Percentiles rank a stretch among this genome's conserved stretches.
phyloP scores from a whole-genome alignment of 352 stramenopile genomes.

The Globisporangium nunn region DNA sequence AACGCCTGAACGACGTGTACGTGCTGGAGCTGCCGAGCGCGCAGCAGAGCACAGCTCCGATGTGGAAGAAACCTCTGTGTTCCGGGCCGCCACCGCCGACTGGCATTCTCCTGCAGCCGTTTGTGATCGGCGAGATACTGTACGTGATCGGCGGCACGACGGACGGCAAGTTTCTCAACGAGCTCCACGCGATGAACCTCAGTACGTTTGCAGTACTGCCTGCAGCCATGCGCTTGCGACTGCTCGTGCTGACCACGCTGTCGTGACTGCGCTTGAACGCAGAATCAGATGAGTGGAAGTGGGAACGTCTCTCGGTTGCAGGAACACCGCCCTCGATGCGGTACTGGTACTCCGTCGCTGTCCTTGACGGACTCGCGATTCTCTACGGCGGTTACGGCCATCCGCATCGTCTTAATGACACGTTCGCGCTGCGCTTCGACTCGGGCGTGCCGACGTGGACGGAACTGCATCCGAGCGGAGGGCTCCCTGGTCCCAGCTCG shows the following conservation, averaged over 20 bases:
- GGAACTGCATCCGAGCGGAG: slow-evolving; percentile 30
- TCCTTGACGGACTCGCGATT: slow-evolving; percentile 35
- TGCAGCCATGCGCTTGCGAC: neutral
- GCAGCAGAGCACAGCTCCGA: slow-evolving; percentile 2
- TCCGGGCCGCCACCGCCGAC: slow-evolving; percentile 26
- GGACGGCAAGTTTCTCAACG: slow-evolving; percentile 52
- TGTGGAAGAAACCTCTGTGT: slow-evolving; percentile 28
- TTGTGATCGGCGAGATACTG: slow-evolving; percentile 35
- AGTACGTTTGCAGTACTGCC: slow-evolving; percentile 21
- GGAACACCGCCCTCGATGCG: slow-evolving; percentile 47
- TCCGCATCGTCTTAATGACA: slow-evolving; percentile 36
- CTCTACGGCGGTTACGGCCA: slow-evolving; percentile 56
- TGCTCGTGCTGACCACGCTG: neutral
- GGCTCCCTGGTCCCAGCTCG: slow-evolving; percentile 35
- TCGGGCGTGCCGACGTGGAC: slow-evolving; percentile 35
- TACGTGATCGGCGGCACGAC: slow-evolving; percentile 53
- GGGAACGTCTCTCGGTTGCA: slow-evolving; percentile 35
- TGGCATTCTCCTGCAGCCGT: slow-evolving; percentile 45
- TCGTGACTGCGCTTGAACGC: neutral
- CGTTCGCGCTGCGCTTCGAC: slow-evolving; percentile 50
- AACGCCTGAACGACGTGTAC: slow-evolving; percentile 46
- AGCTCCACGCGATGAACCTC: slow-evolving; percentile 42
- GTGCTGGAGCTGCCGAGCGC: slow-evolving; percentile 24
- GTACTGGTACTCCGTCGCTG: slow-evolving; percentile 51
- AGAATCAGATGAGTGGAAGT: slow-evolving; percentile 40